Base-by-base conservation (phyloP, 2,329 filamentous ascomycete species). In the Talaromyces sp. region DNA sequence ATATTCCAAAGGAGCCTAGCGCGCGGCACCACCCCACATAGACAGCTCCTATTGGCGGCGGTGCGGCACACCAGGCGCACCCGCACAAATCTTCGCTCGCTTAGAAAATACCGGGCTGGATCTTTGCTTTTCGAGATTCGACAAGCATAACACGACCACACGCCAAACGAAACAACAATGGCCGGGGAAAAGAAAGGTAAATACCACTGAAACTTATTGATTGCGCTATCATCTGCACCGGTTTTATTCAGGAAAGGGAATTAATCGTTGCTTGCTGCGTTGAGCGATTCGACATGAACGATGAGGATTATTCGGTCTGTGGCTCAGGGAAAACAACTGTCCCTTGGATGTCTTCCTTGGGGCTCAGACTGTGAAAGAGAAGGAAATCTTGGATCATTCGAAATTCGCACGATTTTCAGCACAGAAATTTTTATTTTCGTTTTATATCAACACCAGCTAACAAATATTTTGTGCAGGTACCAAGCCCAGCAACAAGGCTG, bases 401-500 rank as follows among this genome's bases (percentile, higher is more conserved):
- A 38, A 38, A n/a, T 38, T 38, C 17, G 35, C 35, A 46, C 43
- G 7, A 55, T 63, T 60, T 11, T 70, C 65, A 61, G 75, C 77
- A 81, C 85, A 85, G 58, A 19, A 7, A n/a, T 52, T 29, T 27
- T 52, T 8, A 17, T 29, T 27, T 21, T 10, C 14, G 10, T 29
- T 52, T 52, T 19, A 17, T 21, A 52, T 17, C 24, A 52, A 52
- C 48, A 52, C 27, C 21, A 48, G 60, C 60, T 62, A 62, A 62
- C 53, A 11, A 17, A 38, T 38, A 21, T 41, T n/a, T 35, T 41
- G 31, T 52, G 10, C 57, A 61, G 58, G 51, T 56, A 62, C 61
- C 35, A 62, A 75, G 72, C 75, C 82, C 72, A 80, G 79, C 73
- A 79, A 79, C 72, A 88, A 96, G 87, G 94, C 94, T 82, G 89